A percentile compares a stretch with the other conserved stretches of the same genome.
phyloP scores from a whole-genome alignment of 2,329 filamentous ascomycete species.

The Epicoccum sorghinum region DNA sequence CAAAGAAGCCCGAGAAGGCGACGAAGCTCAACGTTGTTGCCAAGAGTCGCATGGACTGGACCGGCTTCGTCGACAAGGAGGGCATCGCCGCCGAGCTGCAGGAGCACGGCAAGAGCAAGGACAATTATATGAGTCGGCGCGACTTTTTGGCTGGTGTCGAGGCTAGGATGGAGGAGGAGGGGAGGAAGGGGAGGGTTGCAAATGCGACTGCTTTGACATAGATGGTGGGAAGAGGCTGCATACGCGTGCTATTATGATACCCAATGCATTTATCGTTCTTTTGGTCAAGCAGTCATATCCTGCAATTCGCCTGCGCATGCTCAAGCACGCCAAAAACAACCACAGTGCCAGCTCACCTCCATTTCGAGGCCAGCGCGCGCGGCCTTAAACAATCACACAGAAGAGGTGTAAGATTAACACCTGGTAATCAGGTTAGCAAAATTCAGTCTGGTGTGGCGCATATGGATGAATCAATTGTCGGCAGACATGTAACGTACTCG shows the following conservation, averaged over 20 bases:
- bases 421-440: too few relatives aligned
- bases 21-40: conserved; percentile 71
- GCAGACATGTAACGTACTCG: too few relatives aligned
- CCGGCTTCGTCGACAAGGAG: conserved; percentile 65
- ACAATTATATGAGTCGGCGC: conserved; percentile 66
- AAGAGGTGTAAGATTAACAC: too few relatives aligned
- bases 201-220: conserved; percentile 16
- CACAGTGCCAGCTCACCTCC: too few relatives aligned
- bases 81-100: conserved; percentile 67
- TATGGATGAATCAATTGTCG: too few relatives aligned
- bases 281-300: too few relatives aligned
- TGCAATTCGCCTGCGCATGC: too few relatives aligned
- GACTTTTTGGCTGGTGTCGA: conserved; percentile 67
- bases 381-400: too few relatives aligned
- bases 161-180: conserved; percentile 61
- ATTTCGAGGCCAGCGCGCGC: too few relatives aligned
- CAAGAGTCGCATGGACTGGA: conserved; percentile 70
- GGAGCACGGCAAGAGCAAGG: conserved; percentile 66
- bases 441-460: too few relatives aligned
- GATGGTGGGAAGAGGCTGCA: too few relatives aligned
- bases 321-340: too few relatives aligned
- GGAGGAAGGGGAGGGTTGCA: conserved; percentile 54
- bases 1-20: conserved; percentile 47
- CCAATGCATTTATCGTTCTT: background rate
- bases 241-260: background rate